Percentiles rank a stretch among this genome's conserved stretches.
phyloP scores from a whole-genome alignment of 2,329 filamentous ascomycete species.

The Magnaporthales sp. region DNA sequence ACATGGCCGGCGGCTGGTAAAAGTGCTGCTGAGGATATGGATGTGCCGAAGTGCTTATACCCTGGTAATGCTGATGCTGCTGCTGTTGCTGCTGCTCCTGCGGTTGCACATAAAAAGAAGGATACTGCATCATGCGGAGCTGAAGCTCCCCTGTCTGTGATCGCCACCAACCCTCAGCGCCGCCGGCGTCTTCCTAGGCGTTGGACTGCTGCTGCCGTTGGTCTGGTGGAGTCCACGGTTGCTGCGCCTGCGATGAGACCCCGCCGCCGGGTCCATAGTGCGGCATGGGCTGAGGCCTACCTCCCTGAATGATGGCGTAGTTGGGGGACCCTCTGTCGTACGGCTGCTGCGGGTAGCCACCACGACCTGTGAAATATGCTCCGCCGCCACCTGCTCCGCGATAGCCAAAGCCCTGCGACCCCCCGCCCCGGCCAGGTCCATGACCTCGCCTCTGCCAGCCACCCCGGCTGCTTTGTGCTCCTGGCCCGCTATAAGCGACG shows the following conservation, averaged over 20 bases:
- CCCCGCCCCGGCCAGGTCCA: not conserved
- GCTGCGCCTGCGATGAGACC: not conserved
- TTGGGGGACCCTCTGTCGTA: not conserved
- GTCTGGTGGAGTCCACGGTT: not conserved
- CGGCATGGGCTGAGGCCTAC: not conserved
- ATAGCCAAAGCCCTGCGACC: not conserved
- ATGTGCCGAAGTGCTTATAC: not conserved
- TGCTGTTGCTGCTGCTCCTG: not conserved
- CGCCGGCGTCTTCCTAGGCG: conserved; percentile 1
- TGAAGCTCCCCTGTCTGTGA: not conserved
- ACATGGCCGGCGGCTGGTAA: not conserved
- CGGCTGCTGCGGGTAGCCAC: not conserved
- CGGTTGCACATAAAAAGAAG: not conserved
- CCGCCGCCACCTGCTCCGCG: not conserved
- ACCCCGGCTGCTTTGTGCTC: not conserved
- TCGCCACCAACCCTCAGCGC: conserved; percentile 2
- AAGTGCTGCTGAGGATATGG: not conserved
- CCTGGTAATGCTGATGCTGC: not conserved
- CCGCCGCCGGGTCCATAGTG: not conserved
- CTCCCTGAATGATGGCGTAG: not conserved
- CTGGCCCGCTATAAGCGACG: not conserved
- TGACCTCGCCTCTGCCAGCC: not conserved
- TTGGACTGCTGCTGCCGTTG: not conserved
- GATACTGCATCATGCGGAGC: not conserved
- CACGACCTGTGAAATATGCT: not conserved